A percentile compares a stretch with the other conserved stretches of the same genome.
Conservation (phyloP, 768 basidiomycete genomes). For the Lactarius sanguifluus region DNA sequence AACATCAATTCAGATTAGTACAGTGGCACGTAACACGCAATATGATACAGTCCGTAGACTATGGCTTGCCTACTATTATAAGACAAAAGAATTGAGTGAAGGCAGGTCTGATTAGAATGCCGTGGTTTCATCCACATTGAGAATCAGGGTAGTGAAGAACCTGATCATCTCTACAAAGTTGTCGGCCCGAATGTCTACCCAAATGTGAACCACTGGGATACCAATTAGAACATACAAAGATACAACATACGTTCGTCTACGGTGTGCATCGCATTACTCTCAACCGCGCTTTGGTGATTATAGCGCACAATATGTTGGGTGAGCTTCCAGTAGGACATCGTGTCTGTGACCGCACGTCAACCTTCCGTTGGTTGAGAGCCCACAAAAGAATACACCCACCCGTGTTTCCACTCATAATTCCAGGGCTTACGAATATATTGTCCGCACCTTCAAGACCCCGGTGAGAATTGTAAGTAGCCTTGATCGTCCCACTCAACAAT, state of each 20-base stretch:
- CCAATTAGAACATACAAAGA: not conserved
- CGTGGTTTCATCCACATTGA: constrained; percentile 45
- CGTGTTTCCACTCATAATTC: constrained; percentile 38
- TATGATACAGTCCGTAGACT: too few relatives aligned
- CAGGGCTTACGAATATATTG: constrained; percentile 40
- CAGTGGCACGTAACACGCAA: too few relatives aligned
- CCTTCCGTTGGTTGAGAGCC: too few relatives aligned
- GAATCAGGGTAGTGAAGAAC: constrained; percentile 46
- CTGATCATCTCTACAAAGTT: constrained; percentile 43
- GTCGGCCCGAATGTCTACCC: constrained; percentile 37
- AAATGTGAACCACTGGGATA: not conserved
- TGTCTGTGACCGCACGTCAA: constrained; percentile 37
- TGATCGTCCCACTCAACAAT: constrained; percentile 46
- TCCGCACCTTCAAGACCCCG: constrained; percentile 30
- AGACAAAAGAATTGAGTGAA: too few relatives aligned
- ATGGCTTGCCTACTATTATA: too few relatives aligned
- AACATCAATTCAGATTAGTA: too few relatives aligned
- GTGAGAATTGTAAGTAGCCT: constrained; percentile 38
- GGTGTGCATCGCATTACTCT: constrained; percentile 34
- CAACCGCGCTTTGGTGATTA: constrained; percentile 32
- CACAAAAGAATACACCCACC: constrained; percentile 31
- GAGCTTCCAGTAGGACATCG: constrained; percentile 46
- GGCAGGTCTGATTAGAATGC: not conserved
- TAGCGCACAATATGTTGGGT: constrained; percentile 51
- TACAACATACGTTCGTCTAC: constrained; percentile 35